phyloP scores from a whole-genome alignment of 805 yeast species.

The Candida schatavii region DNA sequence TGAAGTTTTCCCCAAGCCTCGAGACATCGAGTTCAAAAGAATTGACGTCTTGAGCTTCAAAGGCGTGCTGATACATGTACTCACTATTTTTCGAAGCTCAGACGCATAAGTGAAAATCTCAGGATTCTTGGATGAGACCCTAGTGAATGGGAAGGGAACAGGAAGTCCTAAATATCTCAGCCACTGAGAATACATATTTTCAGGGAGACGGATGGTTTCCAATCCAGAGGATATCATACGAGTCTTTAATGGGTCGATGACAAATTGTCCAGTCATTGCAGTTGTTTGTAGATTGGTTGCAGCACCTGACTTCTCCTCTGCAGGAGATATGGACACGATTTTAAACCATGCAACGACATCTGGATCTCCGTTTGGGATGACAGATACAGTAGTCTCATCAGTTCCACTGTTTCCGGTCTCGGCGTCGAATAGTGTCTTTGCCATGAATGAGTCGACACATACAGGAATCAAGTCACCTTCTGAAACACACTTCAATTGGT shows the following conservation, averaged over 20 bases:
- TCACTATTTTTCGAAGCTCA: constrained; percentile 51
- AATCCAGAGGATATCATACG: constrained; percentile 68
- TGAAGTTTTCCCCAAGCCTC: constrained; percentile 79
- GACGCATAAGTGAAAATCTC: constrained; percentile 46
- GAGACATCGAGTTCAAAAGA: constrained; percentile 61
- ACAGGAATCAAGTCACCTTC: constrained; percentile 75
- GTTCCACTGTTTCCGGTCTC: constrained; percentile 14
- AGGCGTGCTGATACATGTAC: constrained; percentile 42
- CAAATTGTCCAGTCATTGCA: constrained; percentile 34
- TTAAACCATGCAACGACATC: constrained; percentile 86
- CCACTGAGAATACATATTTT: constrained; percentile 41
- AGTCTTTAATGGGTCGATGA: constrained; percentile 67
- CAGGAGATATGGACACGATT: constrained; percentile 50
- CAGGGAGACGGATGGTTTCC: constrained; percentile 37
- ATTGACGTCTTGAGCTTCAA: constrained; percentile 57
- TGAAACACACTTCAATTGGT: constrained; percentile 53
- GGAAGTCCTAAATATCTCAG: constrained; percentile 45
- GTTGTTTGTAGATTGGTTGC: not conserved
- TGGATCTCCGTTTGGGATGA: constrained; percentile 58
- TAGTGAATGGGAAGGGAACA: constrained; percentile 33
- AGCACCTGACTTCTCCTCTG: constrained; percentile 9
- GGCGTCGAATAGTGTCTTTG: constrained; percentile 51
- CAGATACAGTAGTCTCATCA: constrained; percentile 12
- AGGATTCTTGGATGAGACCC: constrained; percentile 15
- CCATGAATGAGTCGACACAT: constrained; percentile 65